Evolutionary conservation across 139 green algal genomes (phyloP).

Genomic region (Haematococcus sp.): DNA sequence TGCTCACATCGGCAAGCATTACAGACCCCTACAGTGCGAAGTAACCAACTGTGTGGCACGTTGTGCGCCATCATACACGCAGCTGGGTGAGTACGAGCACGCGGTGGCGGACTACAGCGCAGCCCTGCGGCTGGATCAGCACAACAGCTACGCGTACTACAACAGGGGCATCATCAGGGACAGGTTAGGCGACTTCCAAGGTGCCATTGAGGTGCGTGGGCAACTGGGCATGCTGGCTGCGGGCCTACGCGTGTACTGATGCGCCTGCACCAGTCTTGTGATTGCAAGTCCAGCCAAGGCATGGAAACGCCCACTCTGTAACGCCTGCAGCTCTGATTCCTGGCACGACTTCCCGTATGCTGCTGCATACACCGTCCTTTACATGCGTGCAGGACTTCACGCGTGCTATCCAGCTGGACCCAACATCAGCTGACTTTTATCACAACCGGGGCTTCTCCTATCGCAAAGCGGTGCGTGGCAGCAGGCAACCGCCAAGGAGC

Average conservation of each 20-base stretch:
- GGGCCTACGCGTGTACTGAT: too few relatives aligned
- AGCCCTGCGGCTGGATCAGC: conserved; percentile 57
- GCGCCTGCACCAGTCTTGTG: too few relatives aligned
- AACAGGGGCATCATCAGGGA: conserved; percentile 80
- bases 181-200: conserved; percentile 22
- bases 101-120: conserved; percentile 71
- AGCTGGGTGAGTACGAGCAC: conserved; percentile 53
- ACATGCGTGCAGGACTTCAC: conserved; percentile 69
- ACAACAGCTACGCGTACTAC: conserved; percentile 75
- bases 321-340: too few relatives aligned
- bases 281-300: too few relatives aligned
- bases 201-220: conserved; percentile 11
- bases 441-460: conserved; percentile 87
- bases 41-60: too few relatives aligned
- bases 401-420: conserved; percentile 68
- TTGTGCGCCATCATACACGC: conserved; percentile 10
- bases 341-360: too few relatives aligned
- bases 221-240: too few relatives aligned
- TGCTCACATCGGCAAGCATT: too few relatives aligned
- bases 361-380: too few relatives aligned
- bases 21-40: too few relatives aligned
- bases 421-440: conserved; percentile 78
- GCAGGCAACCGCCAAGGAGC: too few relatives aligned
- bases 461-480: conserved; percentile 64
- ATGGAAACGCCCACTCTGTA: too few relatives aligned